Base-by-base conservation (phyloP, 2,329 filamentous ascomycete species). In the Aspergillus ustus region DNA sequence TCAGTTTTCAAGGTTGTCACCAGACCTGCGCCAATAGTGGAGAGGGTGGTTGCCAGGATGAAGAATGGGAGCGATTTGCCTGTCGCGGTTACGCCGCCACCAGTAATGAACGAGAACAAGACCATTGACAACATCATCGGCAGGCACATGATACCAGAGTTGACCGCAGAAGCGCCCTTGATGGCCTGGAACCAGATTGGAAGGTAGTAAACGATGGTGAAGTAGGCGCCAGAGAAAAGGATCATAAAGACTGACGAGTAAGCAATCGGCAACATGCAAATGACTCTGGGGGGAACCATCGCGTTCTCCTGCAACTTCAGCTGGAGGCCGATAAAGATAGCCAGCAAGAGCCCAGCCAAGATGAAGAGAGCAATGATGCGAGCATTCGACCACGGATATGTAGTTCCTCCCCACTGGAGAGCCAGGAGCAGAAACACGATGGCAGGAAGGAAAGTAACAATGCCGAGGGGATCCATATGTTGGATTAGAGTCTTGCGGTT, bases 151-250 rank as follows among this genome's bases (percentile, higher is more conserved):
- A 83, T 79, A 20, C 80, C 81, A 25, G 78, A 80, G 37, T 79
- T 71, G 31, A 78, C 72, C 4, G 81, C 79, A 1, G 71, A 71
- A n/a, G 71, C 72, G 6, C 75, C 75, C 61, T 80, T 78, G 61
- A 81, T 77, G 19, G 78, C 79, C 66, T 83, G 81, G 63, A 83
- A 82, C 73, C 78, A 82, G 53, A 81, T 75, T 0, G 79, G 79
- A 6, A 81, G 61, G 62, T 72, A 76, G 65, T 83, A 80, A 52
- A 80, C 66, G 62, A 81, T 83, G 3, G 89, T 91, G 53, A 85
- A 87, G 73, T 89, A 91, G 55, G 91, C 79, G 31, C 89, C 54
- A 2, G 54, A 57, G 54, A 34, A 34, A 9, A 34, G 4, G 8
- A 34, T 34, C 31, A 34, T 34, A 13, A 34, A 34, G 31, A 34